These are phyloP conservation scores for Geotrichum siamense DNA, from an alignment of 1,139 yeast species.

Conservation along the genomic window DNA sequence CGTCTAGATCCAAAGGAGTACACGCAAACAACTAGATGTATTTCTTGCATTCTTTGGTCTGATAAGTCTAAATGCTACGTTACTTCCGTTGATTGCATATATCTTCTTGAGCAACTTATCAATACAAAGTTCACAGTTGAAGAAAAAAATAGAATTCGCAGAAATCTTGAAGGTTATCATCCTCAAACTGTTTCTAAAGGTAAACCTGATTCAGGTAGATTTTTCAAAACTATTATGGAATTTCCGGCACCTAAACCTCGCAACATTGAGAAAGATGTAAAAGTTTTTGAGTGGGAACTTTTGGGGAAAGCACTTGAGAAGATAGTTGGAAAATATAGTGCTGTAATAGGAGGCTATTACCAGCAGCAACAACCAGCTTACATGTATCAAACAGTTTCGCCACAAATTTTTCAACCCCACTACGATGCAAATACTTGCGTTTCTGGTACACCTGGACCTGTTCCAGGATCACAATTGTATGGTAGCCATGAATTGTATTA, in stretches of 20 bases:
- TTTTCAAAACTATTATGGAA: constrained; percentile 55
- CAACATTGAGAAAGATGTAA: constrained; percentile 65
- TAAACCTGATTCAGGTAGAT: constrained; percentile 39
- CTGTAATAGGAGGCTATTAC: constrained; percentile 5
- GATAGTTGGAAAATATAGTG: constrained; percentile 52
- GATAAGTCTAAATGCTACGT: constrained; percentile 47
- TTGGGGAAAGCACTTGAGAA: constrained; percentile 50
- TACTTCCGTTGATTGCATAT: constrained; percentile 60
- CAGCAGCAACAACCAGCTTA: constrained; percentile 7
- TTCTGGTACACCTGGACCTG: neutral
- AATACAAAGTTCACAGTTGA: constrained; percentile 54
- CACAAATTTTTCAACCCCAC: constrained; percentile 3
- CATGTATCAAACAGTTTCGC: constrained; percentile 5
- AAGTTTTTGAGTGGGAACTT: constrained; percentile 57
- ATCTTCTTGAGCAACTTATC: constrained; percentile 51
- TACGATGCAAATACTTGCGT: neutral
- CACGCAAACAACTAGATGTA: constrained; percentile 31
- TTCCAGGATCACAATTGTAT: constrained; percentile 5
- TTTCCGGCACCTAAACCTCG: constrained; percentile 63
- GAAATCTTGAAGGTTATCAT: constrained; percentile 59
- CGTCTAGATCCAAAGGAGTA: constrained; percentile 32
- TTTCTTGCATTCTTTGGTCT: constrained; percentile 59
- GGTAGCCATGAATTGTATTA: constrained; percentile 3
- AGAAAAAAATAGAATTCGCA: constrained; percentile 63
- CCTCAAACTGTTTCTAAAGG: constrained; percentile 55